Conservation (phyloP, 1,139 yeast species). For the Geotrichum aggregatum region DNA sequence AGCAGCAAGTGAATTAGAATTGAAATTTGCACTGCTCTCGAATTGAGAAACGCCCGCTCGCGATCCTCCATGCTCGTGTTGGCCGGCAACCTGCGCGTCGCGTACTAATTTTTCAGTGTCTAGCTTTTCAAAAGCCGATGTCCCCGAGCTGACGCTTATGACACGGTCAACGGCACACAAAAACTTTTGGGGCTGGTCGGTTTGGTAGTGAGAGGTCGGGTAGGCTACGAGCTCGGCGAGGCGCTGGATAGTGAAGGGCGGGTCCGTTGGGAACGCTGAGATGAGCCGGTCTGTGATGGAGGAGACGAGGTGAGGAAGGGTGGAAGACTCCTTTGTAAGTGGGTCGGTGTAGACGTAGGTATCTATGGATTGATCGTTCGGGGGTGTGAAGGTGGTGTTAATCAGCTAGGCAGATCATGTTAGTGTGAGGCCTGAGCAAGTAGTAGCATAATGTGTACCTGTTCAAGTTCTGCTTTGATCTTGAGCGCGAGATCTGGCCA, state of each 20-base stretch:
- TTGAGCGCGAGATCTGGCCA: constrained; percentile 12
- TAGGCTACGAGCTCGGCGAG: constrained; percentile 50
- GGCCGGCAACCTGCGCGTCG: constrained; percentile 1
- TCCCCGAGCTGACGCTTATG: constrained; percentile 37
- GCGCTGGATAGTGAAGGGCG: constrained; percentile 59
- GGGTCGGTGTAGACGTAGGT: constrained; percentile 26
- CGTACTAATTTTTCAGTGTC: constrained; percentile 15
- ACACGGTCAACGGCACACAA: constrained; percentile 40
- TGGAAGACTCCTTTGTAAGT: constrained; percentile 26
- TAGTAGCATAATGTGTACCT: too few relatives aligned
- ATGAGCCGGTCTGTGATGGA: constrained; percentile 32
- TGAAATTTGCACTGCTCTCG: too few relatives aligned
- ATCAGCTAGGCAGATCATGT: constrained; percentile 3
- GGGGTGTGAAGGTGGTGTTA: constrained; percentile 5
- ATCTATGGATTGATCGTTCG: constrained; percentile 5
- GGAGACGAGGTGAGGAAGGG: constrained; percentile 28
- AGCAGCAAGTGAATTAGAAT: too few relatives aligned
- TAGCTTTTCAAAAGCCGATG: constrained; percentile 31
- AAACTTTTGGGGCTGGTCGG: constrained; percentile 38
- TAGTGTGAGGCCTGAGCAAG: not conserved
- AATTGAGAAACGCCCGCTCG: not conserved
- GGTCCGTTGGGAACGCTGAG: constrained; percentile 38
- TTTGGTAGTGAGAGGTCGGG: constrained; percentile 43
- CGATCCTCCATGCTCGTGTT: not conserved
- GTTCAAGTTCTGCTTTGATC: constrained; percentile 9